These are phyloP conservation scores for Alliaria petiolata DNA, from an alignment of 345 rosid species.

Conservation along the genomic window DNA sequence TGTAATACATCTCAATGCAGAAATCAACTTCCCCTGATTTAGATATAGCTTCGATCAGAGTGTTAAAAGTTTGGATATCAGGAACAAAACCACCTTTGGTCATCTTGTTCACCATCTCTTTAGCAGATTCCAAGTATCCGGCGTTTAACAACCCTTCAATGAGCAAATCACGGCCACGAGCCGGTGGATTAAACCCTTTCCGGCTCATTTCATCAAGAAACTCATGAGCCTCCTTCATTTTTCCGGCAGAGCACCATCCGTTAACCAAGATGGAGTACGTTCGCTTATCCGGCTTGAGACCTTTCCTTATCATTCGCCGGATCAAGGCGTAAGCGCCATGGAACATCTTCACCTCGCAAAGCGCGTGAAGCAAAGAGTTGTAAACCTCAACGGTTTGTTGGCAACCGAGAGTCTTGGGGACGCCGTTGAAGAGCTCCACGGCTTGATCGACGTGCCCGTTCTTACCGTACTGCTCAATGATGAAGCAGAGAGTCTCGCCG, in stretches of 20 bases:
- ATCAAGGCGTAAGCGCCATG: slow-evolving; percentile 82
- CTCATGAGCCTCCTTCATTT: slow-evolving; percentile 74
- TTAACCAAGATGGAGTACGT: slow-evolving; percentile 65
- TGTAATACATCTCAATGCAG: slow-evolving; percentile 64
- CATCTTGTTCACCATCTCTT: slow-evolving; percentile 72
- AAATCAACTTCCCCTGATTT: slow-evolving; percentile 72
- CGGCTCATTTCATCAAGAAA: slow-evolving; percentile 85
- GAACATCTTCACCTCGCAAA: slow-evolving; percentile 78
- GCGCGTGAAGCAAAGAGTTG: slow-evolving; percentile 72
- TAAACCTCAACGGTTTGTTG: slow-evolving; percentile 45
- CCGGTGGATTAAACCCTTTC: slow-evolving; percentile 82
- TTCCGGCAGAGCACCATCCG: slow-evolving; percentile 84
- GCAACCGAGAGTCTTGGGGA: slow-evolving; percentile 47
- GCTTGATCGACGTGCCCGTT: slow-evolving; percentile 76
- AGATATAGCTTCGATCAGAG: slow-evolving; percentile 54
- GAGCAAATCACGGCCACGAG: slow-evolving; percentile 81
- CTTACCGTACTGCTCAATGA: slow-evolving; percentile 74
- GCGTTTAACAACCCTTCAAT: slow-evolving; percentile 81
- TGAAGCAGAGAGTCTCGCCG: slow-evolving; percentile 52
- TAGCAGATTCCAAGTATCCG: slow-evolving; percentile 76
- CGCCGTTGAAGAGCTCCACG: slow-evolving; percentile 74
- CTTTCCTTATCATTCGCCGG: slow-evolving; percentile 79
- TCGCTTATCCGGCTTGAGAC: slow-evolving; percentile 54
- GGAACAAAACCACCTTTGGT: slow-evolving; percentile 67
- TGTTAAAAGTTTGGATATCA: slow-evolving; percentile 59